A percentile compares a stretch with the other conserved stretches of the same genome.
Evolutionary conservation across 768 basidiomycete genomes (phyloP).

Genomic region (Kwoniella sp.): DNA sequence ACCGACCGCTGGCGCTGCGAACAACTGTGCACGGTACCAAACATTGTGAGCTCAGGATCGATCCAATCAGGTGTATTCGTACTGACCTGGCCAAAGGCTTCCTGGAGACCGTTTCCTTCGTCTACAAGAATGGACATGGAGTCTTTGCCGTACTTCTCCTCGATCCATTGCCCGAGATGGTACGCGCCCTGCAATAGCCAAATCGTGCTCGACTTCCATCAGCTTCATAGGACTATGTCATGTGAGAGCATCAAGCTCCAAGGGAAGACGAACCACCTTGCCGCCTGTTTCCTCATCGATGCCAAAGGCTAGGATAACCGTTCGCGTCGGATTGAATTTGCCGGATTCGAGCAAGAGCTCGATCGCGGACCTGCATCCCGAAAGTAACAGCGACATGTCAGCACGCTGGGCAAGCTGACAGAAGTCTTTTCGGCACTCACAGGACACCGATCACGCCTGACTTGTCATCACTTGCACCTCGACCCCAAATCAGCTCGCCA

Average conservation of each 20-base stretch:
- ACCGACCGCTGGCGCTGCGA: slow-evolving; percentile 43
- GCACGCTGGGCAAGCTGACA: neutral
- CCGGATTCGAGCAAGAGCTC: slow-evolving; percentile 45
- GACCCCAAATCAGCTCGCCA: slow-evolving; percentile 50
- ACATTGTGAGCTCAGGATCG: neutral
- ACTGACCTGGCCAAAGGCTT: slow-evolving; percentile 40
- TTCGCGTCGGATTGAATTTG: slow-evolving; percentile 41
- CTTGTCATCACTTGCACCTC: slow-evolving; percentile 53
- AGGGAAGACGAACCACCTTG: slow-evolving; percentile 43
- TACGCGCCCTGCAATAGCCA: slow-evolving; percentile 34
- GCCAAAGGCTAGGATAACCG: slow-evolving; percentile 47
- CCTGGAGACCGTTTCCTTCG: slow-evolving; percentile 42
- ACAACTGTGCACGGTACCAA: slow-evolving; percentile 13
- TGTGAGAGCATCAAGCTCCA: slow-evolving; percentile 36
- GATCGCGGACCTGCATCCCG: slow-evolving; percentile 44
- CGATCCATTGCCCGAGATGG: slow-evolving; percentile 37
- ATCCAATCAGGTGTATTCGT: too few relatives aligned
- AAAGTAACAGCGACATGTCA: too few relatives aligned
- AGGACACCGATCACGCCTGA: slow-evolving; percentile 50
- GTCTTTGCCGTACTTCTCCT: slow-evolving; percentile 49
- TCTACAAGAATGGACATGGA: slow-evolving; percentile 49
- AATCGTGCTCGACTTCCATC: neutral
- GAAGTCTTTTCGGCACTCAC: slow-evolving; percentile 19
- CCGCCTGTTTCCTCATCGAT: slow-evolving; percentile 53
- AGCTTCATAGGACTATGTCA: neutral